Base-by-base conservation (phyloP, 176 grass and related monocot species). In the Microstegium vimineum region DNA sequence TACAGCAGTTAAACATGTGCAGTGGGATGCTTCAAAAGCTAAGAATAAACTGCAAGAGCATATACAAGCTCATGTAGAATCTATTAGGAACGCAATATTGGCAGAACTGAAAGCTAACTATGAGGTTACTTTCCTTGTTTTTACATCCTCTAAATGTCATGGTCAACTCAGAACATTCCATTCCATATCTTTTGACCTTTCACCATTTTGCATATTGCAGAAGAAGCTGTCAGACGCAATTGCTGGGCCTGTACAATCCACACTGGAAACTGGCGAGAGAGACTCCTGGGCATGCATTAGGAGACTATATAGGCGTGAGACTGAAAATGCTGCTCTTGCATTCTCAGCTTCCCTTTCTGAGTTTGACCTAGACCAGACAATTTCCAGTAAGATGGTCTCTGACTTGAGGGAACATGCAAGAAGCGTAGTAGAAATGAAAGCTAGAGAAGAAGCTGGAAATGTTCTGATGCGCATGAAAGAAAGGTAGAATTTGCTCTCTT, bases 381-480 rank as follows among this genome's bases (percentile, higher is more conserved):
- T 77, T 86, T 85, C 36, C 60, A 73, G 47, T 71, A 79, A 83
- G 64, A 90, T 89, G 88, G 47, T 90, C 18, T 65, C 76, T 68
- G 88, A 89, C 75, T 84, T 98, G 60, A 88, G 81, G 86, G 82
- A 91, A 64, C 78, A 89, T 75, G 89, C 86, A 26, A 91, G 82
- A 90, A 81, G 56, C 61, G 70, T 94, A 46, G 89, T 98, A 45
- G 88, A 87, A 79, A 86, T 83, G 64, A 95, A 93, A 88, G 89
- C 95, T 67, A 93, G 72, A 90, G 92, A 98, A 81, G 87, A 88
- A 93, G 90, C 90, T 76, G 85, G 72, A 76, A 90, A 93, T 38
- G 77, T 87, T 87, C 77, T 98, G 73, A 90, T 95, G 57, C 87
- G 46, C 69, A 98, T 95, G 95, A 98, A 95, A 88, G 90, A 95